phyloP scores from a whole-genome alignment of 2,329 filamentous ascomycete genomes.

The Apiospora malaysiana region DNA sequence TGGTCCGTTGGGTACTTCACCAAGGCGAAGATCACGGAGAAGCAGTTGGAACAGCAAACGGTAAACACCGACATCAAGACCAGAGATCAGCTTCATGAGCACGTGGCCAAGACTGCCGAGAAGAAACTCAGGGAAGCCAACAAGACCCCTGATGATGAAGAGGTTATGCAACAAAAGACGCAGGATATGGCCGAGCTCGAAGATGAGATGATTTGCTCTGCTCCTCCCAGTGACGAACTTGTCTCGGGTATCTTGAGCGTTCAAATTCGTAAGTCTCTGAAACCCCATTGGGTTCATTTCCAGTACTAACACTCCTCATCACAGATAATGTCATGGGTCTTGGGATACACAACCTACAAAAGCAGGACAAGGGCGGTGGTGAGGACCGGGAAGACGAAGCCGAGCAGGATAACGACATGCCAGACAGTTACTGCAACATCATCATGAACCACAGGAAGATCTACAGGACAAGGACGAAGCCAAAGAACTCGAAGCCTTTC shows the following conservation, averaged over 20 bases:
- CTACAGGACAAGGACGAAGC: slow-evolving; percentile 76
- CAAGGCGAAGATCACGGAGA: slow-evolving; percentile 67
- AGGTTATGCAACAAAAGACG: slow-evolving; percentile 70
- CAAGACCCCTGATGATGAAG: slow-evolving; percentile 60
- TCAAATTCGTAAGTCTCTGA: slow-evolving; percentile 45
- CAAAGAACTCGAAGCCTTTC: slow-evolving; percentile 78
- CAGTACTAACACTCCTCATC: slow-evolving; percentile 38
- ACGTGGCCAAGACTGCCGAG: slow-evolving; percentile 60
- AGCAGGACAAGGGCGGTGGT: slow-evolving; percentile 53
- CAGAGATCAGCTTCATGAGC: slow-evolving; percentile 63
- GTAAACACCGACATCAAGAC: slow-evolving; percentile 62
- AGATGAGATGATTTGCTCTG: slow-evolving; percentile 70
- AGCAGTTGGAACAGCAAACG: slow-evolving; percentile 66
- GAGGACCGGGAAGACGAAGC: slow-evolving; percentile 61
- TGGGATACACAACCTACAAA: slow-evolving; percentile 65
- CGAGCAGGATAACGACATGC: slow-evolving; percentile 67
- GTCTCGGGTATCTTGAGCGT: slow-evolving; percentile 69
- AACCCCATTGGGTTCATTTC: background rate
- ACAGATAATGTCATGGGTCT: slow-evolving; percentile 76
- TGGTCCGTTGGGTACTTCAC: slow-evolving; percentile 77
- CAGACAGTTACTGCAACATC: slow-evolving; percentile 74
- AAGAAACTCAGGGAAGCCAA: slow-evolving; percentile 70
- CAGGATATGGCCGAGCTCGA: slow-evolving; percentile 68
- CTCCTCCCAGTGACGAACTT: slow-evolving; percentile 66
- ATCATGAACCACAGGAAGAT: slow-evolving; percentile 74